Conservation (phyloP, 805 yeast genomes). For the Ogataea corticis region DNA sequence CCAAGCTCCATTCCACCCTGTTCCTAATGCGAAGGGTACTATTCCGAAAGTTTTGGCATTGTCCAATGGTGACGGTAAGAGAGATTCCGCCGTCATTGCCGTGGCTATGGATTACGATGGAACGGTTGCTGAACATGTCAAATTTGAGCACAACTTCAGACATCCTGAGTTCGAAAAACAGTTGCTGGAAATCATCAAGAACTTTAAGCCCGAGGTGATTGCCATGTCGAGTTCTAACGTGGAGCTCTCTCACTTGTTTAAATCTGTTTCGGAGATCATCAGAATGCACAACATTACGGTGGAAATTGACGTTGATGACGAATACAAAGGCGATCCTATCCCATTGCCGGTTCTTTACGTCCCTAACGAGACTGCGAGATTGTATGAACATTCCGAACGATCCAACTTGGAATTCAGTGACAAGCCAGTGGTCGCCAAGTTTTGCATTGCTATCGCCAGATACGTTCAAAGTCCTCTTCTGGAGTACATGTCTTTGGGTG, state of each 20-base stretch:
- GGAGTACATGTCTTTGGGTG: conserved; percentile 81
- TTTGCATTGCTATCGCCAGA: conserved; percentile 87
- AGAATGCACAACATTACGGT: conserved; percentile 54
- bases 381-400: conserved; percentile 76
- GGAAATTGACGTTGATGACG: conserved; percentile 45
- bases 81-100: conserved; percentile 84
- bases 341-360: conserved; percentile 74
- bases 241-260: conserved; percentile 60
- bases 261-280: conserved; percentile 56
- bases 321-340: conserved; percentile 33
- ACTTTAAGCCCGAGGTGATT: conserved; percentile 82
- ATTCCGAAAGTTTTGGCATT: conserved; percentile 81
- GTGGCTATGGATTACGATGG: conserved; percentile 79
- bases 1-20: conserved; percentile 92
- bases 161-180: conserved; percentile 64
- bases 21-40: conserved; percentile 74
- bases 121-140: conserved; percentile 70
- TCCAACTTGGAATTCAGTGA: conserved; percentile 82
- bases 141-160: conserved; percentile 75
- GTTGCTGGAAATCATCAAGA: conserved; percentile 58
- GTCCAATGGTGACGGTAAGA: conserved; percentile 84
- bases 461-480: conserved; percentile 90
- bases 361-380: conserved; percentile 89
- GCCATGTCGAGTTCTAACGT: conserved; percentile 89
- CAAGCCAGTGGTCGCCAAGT: conserved; percentile 74